These are phyloP conservation scores for Aspergillus affinis DNA, from an alignment of 495 filamentous ascomycete species.

Conservation along the genomic window DNA sequence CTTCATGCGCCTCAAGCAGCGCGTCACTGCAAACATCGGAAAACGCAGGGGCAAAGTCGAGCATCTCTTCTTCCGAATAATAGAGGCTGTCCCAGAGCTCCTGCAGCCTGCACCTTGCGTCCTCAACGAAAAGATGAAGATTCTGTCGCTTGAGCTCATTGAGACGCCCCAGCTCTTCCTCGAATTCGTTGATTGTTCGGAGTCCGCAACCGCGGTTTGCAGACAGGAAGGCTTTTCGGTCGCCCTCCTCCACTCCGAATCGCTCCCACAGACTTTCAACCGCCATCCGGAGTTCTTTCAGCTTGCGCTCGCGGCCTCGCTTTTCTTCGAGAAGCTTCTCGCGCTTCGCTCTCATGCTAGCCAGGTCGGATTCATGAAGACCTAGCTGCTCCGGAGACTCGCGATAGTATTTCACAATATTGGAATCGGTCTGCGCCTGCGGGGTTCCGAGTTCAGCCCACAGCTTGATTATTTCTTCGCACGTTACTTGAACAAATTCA, in stretches of 20 bases:
- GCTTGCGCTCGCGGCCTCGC: slow-evolving; percentile 73
- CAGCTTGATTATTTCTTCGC: slow-evolving; percentile 84
- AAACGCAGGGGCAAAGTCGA: slow-evolving; percentile 93
- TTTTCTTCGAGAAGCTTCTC: slow-evolving; percentile 95
- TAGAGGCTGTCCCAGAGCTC: slow-evolving; percentile 93
- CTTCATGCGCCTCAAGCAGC: slow-evolving; percentile 83
- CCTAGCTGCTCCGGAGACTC: slow-evolving; percentile 92
- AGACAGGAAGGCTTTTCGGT: slow-evolving; percentile 77
- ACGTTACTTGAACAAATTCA: slow-evolving; percentile 66
- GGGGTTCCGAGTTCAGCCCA: slow-evolving; percentile 95
- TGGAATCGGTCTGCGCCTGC: slow-evolving; percentile 83
- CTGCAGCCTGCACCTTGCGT: slow-evolving; percentile 83
- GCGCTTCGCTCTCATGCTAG: slow-evolving; percentile 65
- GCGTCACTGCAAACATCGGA: slow-evolving; percentile 82
- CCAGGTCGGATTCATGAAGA: slow-evolving; percentile 81
- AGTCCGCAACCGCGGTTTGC: slow-evolving; percentile 77
- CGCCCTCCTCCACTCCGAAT: slow-evolving; percentile 75
- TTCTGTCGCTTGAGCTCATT: slow-evolving; percentile 95
- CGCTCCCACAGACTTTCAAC: slow-evolving; percentile 88
- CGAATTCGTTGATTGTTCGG: slow-evolving; percentile 87
- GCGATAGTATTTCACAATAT: slow-evolving; percentile 83
- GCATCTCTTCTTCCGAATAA: slow-evolving; percentile 96
- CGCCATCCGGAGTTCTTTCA: slow-evolving; percentile 70
- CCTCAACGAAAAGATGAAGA: slow-evolving; percentile 91
- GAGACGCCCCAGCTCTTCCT: slow-evolving; percentile 80